Evolutionary conservation across 305 asterid species (phyloP).

Genomic region (Fraxinus dipetala): DNA sequence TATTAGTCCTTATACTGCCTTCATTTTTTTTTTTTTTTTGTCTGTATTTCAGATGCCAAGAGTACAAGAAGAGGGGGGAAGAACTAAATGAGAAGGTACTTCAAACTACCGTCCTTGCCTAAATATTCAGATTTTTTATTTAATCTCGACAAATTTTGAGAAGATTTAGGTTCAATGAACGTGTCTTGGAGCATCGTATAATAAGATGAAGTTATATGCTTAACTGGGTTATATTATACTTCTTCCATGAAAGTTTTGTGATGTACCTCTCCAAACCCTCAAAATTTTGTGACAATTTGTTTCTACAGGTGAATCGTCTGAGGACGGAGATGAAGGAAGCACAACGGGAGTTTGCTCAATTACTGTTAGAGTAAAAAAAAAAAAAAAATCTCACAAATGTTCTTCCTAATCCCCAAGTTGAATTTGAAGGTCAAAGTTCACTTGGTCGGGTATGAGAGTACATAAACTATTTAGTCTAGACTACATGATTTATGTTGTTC

Average conservation of each 20-base stretch:
- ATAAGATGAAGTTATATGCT: background rate
- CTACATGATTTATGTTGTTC: no score
- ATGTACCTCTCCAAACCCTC: background rate
- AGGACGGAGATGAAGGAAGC: conserved; percentile 41
- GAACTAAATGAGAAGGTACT: conserved; percentile 65
- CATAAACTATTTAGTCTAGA: no score
- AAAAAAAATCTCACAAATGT: no score
- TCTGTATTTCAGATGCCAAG: conserved; percentile 52
- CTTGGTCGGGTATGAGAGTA: no score
- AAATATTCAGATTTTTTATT: background rate
- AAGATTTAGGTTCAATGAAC: background rate
- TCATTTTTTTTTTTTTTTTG: background rate
- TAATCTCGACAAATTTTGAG: background rate
- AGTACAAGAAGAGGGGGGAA: conserved; percentile 47
- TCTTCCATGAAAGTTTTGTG: background rate
- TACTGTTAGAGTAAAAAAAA: conserved; percentile 21
- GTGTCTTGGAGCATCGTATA: background rate
- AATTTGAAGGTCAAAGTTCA: no score
- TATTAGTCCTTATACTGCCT: background rate
- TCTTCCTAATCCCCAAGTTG: no score
- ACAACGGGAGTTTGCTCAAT: conserved; percentile 40
- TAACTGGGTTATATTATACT: no score
- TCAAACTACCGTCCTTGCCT: background rate
- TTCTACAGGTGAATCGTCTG: conserved; percentile 47
- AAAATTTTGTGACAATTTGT: background rate